Percentiles rank a stretch among this genome's conserved stretches.
Evolutionary conservation across 441 rosid genomes (phyloP).

Genomic region (Lepidium campestre): DNA sequence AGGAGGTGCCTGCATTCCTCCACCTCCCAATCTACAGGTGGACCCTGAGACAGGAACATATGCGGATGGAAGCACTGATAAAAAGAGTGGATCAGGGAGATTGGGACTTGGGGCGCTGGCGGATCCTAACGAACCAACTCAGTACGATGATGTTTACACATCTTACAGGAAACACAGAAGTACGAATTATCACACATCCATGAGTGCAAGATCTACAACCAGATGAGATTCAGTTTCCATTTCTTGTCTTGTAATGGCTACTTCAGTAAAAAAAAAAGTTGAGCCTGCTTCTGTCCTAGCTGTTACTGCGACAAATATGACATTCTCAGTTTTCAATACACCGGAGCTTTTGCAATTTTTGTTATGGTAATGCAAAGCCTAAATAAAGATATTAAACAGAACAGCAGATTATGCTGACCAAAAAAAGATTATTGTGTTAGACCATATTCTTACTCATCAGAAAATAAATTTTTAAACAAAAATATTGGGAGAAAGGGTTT

Average conservation of each 20-base stretch:
- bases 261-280: not conserved
- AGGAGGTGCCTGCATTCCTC: slow-evolving; percentile 97
- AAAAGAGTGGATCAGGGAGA: slow-evolving; percentile 70
- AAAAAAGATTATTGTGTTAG: no score
- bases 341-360: no score
- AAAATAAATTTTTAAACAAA: no score
- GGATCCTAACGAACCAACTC: slow-evolving; percentile 85
- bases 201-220: slow-evolving; percentile 79
- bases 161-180: slow-evolving; percentile 95
- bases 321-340: slow-evolving; percentile 10
- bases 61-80: slow-evolving; percentile 76
- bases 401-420: no score
- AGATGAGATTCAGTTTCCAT: slow-evolving; percentile 30
- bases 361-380: no score
- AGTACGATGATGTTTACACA: slow-evolving; percentile 89
- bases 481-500: not conserved
- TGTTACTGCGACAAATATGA: slow-evolving; percentile 11
- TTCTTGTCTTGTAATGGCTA: slow-evolving; percentile 3
- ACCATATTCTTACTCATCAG: no score
- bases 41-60: slow-evolving; percentile 88
- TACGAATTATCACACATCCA: slow-evolving; percentile 79
- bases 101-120: slow-evolving; percentile 92
- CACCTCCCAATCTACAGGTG: slow-evolving; percentile 79
- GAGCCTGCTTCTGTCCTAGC: slow-evolving; percentile 2
- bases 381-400: no score